phyloP scores from a whole-genome alignment of 1,139 yeast species.

The Geotrichum fermentans region DNA sequence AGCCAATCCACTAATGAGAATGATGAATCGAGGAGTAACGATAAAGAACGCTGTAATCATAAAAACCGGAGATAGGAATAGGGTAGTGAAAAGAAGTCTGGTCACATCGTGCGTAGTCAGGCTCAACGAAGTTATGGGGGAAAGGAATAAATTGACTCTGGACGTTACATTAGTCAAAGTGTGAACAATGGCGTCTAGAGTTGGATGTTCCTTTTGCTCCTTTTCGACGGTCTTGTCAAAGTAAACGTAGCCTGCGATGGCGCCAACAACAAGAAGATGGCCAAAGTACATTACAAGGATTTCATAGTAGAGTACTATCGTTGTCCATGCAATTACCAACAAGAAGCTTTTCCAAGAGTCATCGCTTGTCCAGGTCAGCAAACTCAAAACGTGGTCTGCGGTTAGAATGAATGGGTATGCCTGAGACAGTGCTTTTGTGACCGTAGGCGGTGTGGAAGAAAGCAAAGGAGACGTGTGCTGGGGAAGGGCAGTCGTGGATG shows the following conservation, averaged over 20 bases:
- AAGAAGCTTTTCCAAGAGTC: constrained; percentile 74
- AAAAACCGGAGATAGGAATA: constrained; percentile 80
- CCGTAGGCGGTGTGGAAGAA: constrained; percentile 75
- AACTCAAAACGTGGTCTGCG: constrained; percentile 61
- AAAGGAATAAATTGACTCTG: constrained; percentile 68
- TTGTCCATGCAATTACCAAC: constrained; percentile 52
- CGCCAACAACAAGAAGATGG: constrained; percentile 65
- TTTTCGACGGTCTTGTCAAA: constrained; percentile 36
- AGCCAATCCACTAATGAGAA: constrained; percentile 57
- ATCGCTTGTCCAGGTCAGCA: constrained; percentile 88
- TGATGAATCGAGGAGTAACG: constrained; percentile 63
- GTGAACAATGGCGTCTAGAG: constrained; percentile 84
- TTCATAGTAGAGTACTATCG: constrained; percentile 70
- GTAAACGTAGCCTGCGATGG: constrained; percentile 61
- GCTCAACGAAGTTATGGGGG: constrained; percentile 68
- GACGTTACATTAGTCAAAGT: constrained; percentile 69
- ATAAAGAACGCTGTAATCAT: constrained; percentile 62
- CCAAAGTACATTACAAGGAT: constrained; percentile 70
- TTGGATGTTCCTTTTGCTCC: constrained; percentile 64
- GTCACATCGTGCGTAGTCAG: constrained; percentile 74
- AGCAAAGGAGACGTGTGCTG: constrained; percentile 40
- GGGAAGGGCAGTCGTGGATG: constrained; percentile 33
- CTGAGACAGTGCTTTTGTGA: constrained; percentile 72
- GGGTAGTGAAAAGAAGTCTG: constrained; percentile 73
- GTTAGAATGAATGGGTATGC: constrained; percentile 80